Base-by-base conservation (phyloP, 2,329 filamentous ascomycete species). In the Didymella keratinophila region DNA sequence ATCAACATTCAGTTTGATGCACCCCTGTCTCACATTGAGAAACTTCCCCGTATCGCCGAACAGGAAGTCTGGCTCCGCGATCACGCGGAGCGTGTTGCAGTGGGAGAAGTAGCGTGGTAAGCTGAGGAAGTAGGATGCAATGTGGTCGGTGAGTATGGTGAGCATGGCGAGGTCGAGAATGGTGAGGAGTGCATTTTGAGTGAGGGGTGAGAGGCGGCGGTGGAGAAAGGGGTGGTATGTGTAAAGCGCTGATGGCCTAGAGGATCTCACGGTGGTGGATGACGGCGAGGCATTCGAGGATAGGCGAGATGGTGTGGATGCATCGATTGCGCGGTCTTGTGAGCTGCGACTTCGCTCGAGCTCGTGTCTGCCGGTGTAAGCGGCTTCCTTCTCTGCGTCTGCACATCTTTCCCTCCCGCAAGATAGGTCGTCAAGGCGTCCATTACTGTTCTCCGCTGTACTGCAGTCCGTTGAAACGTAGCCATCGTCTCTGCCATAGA, bases 71-170 rank as follows among this genome's bases (percentile, higher is more conserved):
- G 49, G 37, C 1, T 32, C 28, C 4, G 21, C 7, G n/a, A 34
- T 2, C 10, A 51, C 42, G 0, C 28, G 18, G 6, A 37, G 49
- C 4, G 28, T 28, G 27, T 11, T 12, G 55, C 64, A 67, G 47
- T 54, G 53, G 1, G 48, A 28, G 25, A 63, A 14, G 23, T 43
- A 43, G 21, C 25, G 58, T 53, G 3, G 50, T 39, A 63, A 45
- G 20, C 53, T 47, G 52, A 49, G 11, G 30, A 65, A 54, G 49
- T 63, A 68, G 16, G 46, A 43, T 41, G 41, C 23, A 10, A 54
- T 61, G 44, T 64, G 58, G 16, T 50, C 16, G 14, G 49, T n/a
- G 14, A 66, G 56, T 3, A 63, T 12, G 25, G 21, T 4, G n/a
- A 61, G 39, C 14, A 61, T 36, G 5, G 57, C 5, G 27, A 39